Conservation (phyloP, 1,284 basidiomycete species). For the Takashimella koratensis region DNA sequence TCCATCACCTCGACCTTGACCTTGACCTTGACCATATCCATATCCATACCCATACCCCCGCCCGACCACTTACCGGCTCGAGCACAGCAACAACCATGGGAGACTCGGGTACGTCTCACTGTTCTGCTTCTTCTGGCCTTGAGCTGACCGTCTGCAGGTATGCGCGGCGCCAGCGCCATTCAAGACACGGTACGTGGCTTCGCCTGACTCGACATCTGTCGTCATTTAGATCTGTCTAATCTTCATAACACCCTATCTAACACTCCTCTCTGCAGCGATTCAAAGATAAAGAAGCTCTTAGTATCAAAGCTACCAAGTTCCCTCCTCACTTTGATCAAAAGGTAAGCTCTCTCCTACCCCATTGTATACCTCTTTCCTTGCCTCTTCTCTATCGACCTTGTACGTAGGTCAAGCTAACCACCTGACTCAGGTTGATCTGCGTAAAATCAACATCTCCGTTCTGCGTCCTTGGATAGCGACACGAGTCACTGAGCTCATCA, state of each 20-base stretch:
- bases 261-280: constrained; percentile 57
- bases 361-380: background rate
- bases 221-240: background rate
- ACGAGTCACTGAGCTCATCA: constrained; percentile 81
- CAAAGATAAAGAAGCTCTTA: constrained; percentile 87
- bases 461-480: constrained; percentile 92
- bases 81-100: too few relatives aligned
- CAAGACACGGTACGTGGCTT: constrained; percentile 36
- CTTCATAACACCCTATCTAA: background rate
- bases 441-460: constrained; percentile 72
- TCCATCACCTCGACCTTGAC: too few relatives aligned
- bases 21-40: too few relatives aligned
- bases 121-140: background rate
- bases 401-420: constrained; percentile 14
- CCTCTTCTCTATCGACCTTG: background rate
- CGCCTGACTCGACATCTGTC: background rate
- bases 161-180: constrained; percentile 36
- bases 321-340: constrained; percentile 85
- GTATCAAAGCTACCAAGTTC: constrained; percentile 85
- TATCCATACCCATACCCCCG: too few relatives aligned
- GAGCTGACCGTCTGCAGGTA: constrained; percentile 24
- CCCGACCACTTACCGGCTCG: too few relatives aligned
- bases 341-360: constrained; percentile 51
- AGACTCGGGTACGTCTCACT: background rate
- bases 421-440: constrained; percentile 73